Base-by-base conservation (phyloP, 1,284 basidiomycete species). In the Meripilus lineatus region DNA sequence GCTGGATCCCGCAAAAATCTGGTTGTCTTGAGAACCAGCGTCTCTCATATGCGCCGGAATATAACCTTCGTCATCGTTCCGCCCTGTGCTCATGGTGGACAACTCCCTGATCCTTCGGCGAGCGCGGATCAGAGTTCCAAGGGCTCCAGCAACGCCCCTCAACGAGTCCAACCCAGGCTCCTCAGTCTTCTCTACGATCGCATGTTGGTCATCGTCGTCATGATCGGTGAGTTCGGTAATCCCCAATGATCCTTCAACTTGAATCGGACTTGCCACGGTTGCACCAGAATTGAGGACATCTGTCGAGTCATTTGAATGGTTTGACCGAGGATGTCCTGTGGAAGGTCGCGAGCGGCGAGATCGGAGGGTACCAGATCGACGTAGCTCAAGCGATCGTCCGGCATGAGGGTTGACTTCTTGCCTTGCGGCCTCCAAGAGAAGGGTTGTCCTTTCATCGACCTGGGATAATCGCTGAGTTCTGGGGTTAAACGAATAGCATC, bases 161-260 rank as follows among this genome's bases (percentile, higher is more conserved):
- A 61, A 42, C 3, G 59, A 56, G 47, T 61, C 59, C 14, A 61
- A 32, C 1, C 59, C 59, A 1, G 59, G 59, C 40, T 56, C 58
- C 39, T 61, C 59, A 2, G 53, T 52, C 48, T 48, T 53, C 41
- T 55, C 51, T 14, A 61, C 49, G 40, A 61, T 61, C 3, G 52
- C 48, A 7, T 50, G 53, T 43, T 18, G 47, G 40, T 32, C 43
- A 14, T 43, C 32, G n/a, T 51, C 15, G 38, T 49, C 52, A 5
- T 23, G 14, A 39, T 52, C 55, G 15, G 47, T 39, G 3, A 42
- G 33, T 11, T 50, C 45, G 4, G 46, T 42, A 10, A 10, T n/a
- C n/a, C 28, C 28, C 10, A 30, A 8, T 10, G n/a, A 10, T 30
- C 28, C 28, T 25, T 28, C 38, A 6, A n/a, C 5, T 22, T 25